Percentiles rank a stretch among this genome's conserved stretches.
Evolutionary conservation across 1,284 basidiomycete genomes (phyloP).

Genomic region (Pyrrhoderma lamaoense): DNA sequence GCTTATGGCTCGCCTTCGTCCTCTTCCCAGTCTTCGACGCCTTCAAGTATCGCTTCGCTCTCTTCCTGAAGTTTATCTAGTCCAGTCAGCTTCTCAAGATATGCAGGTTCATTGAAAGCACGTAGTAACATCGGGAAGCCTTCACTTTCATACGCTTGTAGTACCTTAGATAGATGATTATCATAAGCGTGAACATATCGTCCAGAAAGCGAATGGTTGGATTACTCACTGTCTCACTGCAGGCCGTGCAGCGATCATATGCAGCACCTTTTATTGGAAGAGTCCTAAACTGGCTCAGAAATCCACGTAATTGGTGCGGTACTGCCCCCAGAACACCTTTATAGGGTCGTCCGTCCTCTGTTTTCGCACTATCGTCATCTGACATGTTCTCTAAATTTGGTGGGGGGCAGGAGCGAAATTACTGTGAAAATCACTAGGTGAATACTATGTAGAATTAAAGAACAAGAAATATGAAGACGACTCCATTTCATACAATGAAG

Average conservation of each 20-base stretch:
- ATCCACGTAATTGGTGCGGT: conserved; percentile 92
- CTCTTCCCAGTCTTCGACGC: conserved; percentile 59
- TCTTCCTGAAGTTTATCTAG: conserved; percentile 80
- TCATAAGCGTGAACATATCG: too few species aligned
- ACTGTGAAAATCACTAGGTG: conserved; percentile 30
- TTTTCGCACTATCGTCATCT: conserved; percentile 25
- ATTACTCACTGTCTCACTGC: conserved; percentile 63
- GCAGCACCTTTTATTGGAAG: conserved; percentile 81
- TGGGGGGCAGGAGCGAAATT: conserved; percentile 61
- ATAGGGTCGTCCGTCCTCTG: conserved; percentile 28
- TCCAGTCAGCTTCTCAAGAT: conserved; percentile 78
- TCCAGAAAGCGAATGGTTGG: not conserved
- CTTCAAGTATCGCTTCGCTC: conserved; percentile 71
- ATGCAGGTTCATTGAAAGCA: conserved; percentile 82
- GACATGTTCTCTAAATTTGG: conserved; percentile 26
- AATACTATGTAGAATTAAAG: too few species aligned
- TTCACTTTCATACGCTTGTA: conserved; percentile 65
- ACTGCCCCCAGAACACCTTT: conserved; percentile 74
- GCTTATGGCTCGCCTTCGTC: conserved; percentile 2
- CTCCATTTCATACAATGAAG: too few species aligned
- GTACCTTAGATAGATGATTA: conserved; percentile 47
- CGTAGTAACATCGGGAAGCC: conserved; percentile 76
- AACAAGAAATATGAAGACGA: too few species aligned
- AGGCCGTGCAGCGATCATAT: conserved; percentile 87
- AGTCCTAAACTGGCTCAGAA: conserved; percentile 79